Percentiles rank a stretch among this genome's conserved stretches.
Evolutionary conservation across 2,329 filamentous ascomycete species (phyloP).

Genomic region (Pestalotiopsis sp.): DNA sequence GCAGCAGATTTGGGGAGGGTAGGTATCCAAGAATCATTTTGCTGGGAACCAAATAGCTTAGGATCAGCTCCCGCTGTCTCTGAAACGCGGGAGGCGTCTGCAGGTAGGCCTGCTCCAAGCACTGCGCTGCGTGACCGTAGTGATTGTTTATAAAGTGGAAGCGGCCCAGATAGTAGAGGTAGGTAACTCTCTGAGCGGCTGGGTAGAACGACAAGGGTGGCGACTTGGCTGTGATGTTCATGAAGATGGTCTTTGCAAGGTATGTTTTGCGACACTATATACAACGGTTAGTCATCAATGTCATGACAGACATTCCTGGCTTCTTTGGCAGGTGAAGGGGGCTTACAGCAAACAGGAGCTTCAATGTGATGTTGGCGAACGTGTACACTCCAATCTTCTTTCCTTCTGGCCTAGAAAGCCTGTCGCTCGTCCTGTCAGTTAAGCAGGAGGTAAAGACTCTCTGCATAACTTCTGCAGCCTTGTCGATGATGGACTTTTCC

Average conservation of each 20-base stretch:
- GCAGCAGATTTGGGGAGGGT: slow-evolving; percentile 67
- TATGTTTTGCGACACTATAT: slow-evolving; percentile 75
- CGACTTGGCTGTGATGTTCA: slow-evolving; percentile 81
- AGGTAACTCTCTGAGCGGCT: slow-evolving; percentile 84
- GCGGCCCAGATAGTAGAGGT: slow-evolving; percentile 90
- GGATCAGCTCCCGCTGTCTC: slow-evolving; percentile 75
- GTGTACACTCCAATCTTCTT: slow-evolving; percentile 89
- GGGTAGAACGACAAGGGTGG: slow-evolving; percentile 82
- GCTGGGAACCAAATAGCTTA: slow-evolving; percentile 79
- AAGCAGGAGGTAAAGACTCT: slow-evolving; percentile 90
- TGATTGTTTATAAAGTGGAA: slow-evolving; percentile 86
- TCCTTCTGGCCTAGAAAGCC: slow-evolving; percentile 72
- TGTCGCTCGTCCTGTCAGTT: slow-evolving; percentile 73
- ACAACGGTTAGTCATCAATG: slow-evolving; percentile 2
- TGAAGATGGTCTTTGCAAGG: slow-evolving; percentile 85
- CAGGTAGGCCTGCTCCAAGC: slow-evolving; percentile 77
- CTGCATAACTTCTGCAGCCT: slow-evolving; percentile 85
- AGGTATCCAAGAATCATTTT: slow-evolving; percentile 87
- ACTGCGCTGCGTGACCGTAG: slow-evolving; percentile 75
- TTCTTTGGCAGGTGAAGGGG: not conserved
- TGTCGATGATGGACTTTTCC: slow-evolving; percentile 79
- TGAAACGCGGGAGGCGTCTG: slow-evolving; percentile 64
- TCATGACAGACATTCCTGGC: not conserved
- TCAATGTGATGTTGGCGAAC: slow-evolving; percentile 87
- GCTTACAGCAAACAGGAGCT: slow-evolving; percentile 78